These are phyloP conservation scores for Cyclotella cryptica DNA, from an alignment of 108 stramenopile genomes.

Conservation along the genomic window DNA sequence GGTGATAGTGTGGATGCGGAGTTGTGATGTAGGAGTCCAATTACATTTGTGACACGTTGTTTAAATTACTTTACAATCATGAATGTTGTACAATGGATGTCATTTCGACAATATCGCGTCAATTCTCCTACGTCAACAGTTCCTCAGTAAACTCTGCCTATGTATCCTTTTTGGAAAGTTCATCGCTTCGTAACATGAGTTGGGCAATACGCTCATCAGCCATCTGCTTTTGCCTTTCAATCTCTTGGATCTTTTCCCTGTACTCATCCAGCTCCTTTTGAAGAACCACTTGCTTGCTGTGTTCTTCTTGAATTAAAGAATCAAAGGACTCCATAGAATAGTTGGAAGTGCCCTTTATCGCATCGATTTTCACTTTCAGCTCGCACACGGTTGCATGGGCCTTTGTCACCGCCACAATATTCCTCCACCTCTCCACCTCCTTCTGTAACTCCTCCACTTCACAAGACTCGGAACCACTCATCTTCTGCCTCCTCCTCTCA, in stretches of 20 bases:
- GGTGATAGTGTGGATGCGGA: neutral
- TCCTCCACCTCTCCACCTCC: neutral
- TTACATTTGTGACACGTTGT: too few relatives aligned
- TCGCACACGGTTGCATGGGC: neutral
- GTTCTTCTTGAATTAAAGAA: slow-evolving; percentile 2
- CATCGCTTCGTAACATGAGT: neutral
- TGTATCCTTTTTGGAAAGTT: neutral
- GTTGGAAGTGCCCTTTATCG: neutral
- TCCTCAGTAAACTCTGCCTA: neutral
- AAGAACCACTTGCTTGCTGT: neutral
- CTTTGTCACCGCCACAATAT: neutral
- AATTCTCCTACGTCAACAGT: neutral
- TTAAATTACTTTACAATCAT: too few relatives aligned
- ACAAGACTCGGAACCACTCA: neutral
- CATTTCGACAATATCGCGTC: neutral
- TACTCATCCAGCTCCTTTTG: slow-evolving; percentile 1
- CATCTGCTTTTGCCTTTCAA: slow-evolving; percentile 10
- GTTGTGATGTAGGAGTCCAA: too few relatives aligned
- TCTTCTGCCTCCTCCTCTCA: slow-evolving; percentile 12
- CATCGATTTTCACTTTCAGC: slow-evolving; percentile 22
- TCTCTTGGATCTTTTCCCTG: neutral
- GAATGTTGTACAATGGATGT: too few relatives aligned
- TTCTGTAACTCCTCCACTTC: neutral
- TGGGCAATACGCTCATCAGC: slow-evolving; percentile 8
- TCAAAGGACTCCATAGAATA: neutral